Base-by-base conservation (phyloP, 140 eudicot genomes). In the Anethum foeniculum region DNA sequence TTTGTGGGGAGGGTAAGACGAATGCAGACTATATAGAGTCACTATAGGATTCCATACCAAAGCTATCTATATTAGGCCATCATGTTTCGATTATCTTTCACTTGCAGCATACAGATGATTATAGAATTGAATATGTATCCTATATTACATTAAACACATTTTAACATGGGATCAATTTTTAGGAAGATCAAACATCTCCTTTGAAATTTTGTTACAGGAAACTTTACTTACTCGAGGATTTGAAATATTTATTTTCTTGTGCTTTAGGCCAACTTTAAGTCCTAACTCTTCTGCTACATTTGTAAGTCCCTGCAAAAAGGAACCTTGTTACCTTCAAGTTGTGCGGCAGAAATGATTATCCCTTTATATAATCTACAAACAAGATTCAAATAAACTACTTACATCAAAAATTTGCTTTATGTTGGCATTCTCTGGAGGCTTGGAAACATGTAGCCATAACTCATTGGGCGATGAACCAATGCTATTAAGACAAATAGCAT, bases 401-500 rank as follows among this genome's bases (percentile, higher is more conserved):
- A 89, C 99, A 88, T 95, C 91, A 83, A 90, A 95, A 23, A 95
- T 92, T 87, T 92, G 97, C 80, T 95, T 92, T 67, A 95, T 90
- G 83, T 90, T 88, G 32, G 90, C 96, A 87, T 95, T 95, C 77
- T 95, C 99, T 79, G 97, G 97, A 86, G 99, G 99, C 84, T 95
- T 95, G 27, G 99, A 95, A 67, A 95, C 97, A 86, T 95, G 99
- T 81, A 95, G 51, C 90, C 88, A 90, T 77, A 95, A 84, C 60
- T 88, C 91, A 48, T 95, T 81, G 85, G 82, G 87, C 64, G 75
- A 68, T 60, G 99, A 91, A 46, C 97, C 94, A 87, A 95, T 85
- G 80, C 95, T 92, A 85, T 95, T 92, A 74, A 90, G 84, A 86
- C 97, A 95, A 83, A 95, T 92, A 60, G 99, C 97, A 88, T 95